phyloP scores from a whole-genome alignment of 352 stramenopile species.

The Phytopythium sindhum region DNA sequence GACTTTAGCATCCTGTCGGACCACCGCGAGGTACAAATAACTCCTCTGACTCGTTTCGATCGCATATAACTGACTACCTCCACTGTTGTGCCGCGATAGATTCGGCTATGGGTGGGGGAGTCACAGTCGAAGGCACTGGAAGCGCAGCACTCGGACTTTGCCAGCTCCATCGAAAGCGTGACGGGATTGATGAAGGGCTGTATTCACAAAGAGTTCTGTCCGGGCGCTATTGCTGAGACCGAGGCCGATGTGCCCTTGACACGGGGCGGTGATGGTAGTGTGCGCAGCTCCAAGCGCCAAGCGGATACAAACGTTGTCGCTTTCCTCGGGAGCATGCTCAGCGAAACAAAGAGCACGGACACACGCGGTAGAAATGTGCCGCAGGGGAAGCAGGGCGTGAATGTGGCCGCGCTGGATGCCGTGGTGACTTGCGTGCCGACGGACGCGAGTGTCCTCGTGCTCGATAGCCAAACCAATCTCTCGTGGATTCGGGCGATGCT shows the following conservation, averaged over 20 bases:
- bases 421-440: constrained; percentile 16
- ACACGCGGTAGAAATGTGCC: background rate
- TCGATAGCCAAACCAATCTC: constrained; percentile 19
- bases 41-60: background rate
- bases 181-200: constrained; percentile 53
- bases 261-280: background rate
- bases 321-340: constrained; percentile 25
- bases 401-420: background rate
- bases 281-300: constrained; percentile 4
- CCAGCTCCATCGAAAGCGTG: background rate
- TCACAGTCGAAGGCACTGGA: background rate
- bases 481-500: constrained; percentile 19
- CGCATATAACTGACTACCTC: constrained; percentile 6
- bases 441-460: constrained; percentile 22
- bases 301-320: constrained; percentile 9
- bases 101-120: constrained; percentile 27
- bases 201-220: constrained; percentile 23
- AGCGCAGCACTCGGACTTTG: background rate
- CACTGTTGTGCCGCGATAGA: constrained; percentile 22
- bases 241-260: background rate
- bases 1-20: constrained; percentile 80
- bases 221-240: background rate
- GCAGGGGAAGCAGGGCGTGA: too few relatives aligned
- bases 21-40: constrained; percentile 54
- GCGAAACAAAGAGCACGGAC: constrained; percentile 1